Percentiles rank a stretch among this genome's conserved stretches.
phyloP scores from a whole-genome alignment of 2,329 filamentous ascomycete genomes.

The Colletotrichum sp. region DNA sequence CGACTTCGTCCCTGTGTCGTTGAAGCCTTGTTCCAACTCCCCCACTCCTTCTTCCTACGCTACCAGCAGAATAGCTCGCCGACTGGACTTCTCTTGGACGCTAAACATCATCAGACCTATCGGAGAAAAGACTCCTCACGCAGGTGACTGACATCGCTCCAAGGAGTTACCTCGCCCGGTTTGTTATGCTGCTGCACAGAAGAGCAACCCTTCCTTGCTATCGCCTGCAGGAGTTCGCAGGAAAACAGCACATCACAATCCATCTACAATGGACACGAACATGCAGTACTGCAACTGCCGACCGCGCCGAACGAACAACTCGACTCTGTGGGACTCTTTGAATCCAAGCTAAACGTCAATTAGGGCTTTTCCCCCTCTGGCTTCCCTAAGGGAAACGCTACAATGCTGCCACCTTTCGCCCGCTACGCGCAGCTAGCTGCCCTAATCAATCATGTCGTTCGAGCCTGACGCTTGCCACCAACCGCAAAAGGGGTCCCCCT shows the following conservation, averaged over 20 bases:
- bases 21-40: background rate
- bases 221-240: slow-evolving; percentile 17
- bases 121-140: background rate
- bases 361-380: background rate
- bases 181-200: background rate
- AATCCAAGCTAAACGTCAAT: background rate
- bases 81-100: background rate
- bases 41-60: background rate
- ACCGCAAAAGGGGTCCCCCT: background rate
- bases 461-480: background rate
- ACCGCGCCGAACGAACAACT: background rate
- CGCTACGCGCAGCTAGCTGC: background rate
- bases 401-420: background rate
- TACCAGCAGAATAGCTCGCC: background rate
- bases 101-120: slow-evolving; percentile 8
- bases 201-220: background rate
- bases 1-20: background rate
- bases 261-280: background rate
- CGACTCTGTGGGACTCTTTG: background rate
- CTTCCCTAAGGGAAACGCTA: background rate
- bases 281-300: slow-evolving; percentile 4
- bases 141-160: background rate
- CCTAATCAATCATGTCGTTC: background rate
- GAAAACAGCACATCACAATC: background rate
- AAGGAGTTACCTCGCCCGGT: background rate